Conservation (phyloP, 495 filamentous ascomycete species). For the Geopyxis carbonaria region DNA sequence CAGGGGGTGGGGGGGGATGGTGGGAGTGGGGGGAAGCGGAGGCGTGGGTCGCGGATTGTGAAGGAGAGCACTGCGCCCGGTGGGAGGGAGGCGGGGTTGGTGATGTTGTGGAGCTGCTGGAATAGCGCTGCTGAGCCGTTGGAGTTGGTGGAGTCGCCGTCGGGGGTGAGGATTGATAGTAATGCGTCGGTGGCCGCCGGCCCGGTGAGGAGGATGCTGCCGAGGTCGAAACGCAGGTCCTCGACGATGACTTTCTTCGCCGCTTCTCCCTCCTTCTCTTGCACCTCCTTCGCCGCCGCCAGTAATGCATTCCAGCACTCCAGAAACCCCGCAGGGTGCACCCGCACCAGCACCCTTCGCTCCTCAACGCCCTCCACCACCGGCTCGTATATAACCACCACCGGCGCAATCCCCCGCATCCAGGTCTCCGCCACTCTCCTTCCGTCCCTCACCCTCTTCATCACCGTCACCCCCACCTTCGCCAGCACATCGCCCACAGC, state of each 20-base stretch:
- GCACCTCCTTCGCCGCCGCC: conserved; percentile 27
- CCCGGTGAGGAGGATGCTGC: conserved; percentile 77
- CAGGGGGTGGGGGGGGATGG: conserved; percentile 23
- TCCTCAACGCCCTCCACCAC: conserved; percentile 11
- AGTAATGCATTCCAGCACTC: conserved; percentile 69
- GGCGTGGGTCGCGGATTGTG: conserved; percentile 57
- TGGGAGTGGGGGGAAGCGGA: conserved; percentile 48
- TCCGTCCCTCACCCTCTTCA: conserved; percentile 43
- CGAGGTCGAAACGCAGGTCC: conserved; percentile 84
- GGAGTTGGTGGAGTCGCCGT: conserved; percentile 9
- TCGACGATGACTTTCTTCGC: conserved; percentile 53
- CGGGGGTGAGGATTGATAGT: conserved; percentile 49
- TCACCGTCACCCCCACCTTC: conserved; percentile 38
- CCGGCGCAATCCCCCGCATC: conserved; percentile 57
- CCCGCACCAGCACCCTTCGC: too few relatives aligned
- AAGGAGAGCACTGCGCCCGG: conserved; percentile 55
- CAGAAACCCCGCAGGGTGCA: conserved; percentile 38
- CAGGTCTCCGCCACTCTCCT: conserved; percentile 50
- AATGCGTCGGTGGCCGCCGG: conserved; percentile 72
- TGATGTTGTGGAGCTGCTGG: conserved; percentile 46
- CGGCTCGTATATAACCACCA: conserved; percentile 40
- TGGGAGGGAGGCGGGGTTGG: conserved; percentile 63
- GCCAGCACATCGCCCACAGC: conserved; percentile 49
- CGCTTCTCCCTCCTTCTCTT: too few relatives aligned
- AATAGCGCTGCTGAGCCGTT: conserved; percentile 41